Evolutionary conservation across 139 green algal species (phyloP).

Genomic region (Spirogloea muscicola): DNA sequence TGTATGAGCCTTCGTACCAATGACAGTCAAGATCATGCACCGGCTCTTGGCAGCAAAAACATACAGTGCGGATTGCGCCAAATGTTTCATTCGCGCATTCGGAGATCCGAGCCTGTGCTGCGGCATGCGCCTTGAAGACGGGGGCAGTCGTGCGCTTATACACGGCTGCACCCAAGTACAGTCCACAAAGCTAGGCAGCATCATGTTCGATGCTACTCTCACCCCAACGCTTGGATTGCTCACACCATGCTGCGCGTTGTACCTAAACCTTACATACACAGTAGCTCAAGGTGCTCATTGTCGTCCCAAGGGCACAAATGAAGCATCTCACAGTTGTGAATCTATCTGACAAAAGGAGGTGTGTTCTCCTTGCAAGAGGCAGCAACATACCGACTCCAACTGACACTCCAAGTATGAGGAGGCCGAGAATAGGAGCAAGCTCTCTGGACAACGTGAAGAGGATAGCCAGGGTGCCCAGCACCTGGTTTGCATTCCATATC

Average conservation of each 20-base stretch:
- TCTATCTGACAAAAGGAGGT: neutral
- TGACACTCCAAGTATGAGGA: constrained; percentile 8
- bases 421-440: constrained; percentile 21
- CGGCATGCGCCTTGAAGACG: neutral
- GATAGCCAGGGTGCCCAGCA: constrained; percentile 20
- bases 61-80: constrained; percentile 24
- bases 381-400: neutral
- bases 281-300: neutral
- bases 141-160: constrained; percentile 34
- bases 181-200: neutral
- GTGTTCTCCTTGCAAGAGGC: neutral
- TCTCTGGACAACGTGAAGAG: constrained; percentile 20
- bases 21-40: neutral
- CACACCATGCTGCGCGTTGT: too few relatives aligned
- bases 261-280: neutral
- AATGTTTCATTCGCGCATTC: constrained; percentile 36
- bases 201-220: too few relatives aligned
- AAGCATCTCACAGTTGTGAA: neutral
- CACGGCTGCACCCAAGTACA: neutral
- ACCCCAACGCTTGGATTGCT: too few relatives aligned
- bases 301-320: neutral
- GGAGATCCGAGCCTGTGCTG: constrained; percentile 12
- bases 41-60: neutral
- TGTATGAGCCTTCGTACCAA: neutral
- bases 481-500: too few relatives aligned